Evolutionary conservation across 345 rosid genomes (phyloP), one percentile per base, ranked within the genome.

Genomic region (Corymbia maculata): DNA sequence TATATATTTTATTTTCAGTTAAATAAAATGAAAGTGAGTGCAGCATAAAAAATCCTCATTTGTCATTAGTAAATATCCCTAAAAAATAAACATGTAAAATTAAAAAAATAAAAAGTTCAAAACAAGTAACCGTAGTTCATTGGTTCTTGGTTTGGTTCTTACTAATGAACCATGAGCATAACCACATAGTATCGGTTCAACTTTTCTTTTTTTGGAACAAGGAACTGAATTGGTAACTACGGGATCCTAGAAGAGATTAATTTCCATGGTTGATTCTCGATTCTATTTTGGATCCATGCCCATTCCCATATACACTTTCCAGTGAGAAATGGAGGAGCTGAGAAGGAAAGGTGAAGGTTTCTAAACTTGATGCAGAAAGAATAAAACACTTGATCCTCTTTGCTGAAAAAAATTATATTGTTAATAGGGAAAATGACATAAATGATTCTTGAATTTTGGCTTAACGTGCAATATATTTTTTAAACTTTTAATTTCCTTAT

Each of bases 381-480:
- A n/a, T 64, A 64, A 6, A 59, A 64, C 75, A n/a, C 36, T 64
- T 13, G 75, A 64, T 64, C 36, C 75, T 64, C 32, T 64, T 6
- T n/a, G 36, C 8, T 13, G 32, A 17, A 64, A 64, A 64, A 64
- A n/a, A 2, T 64, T 64, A 61, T 61, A 28, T 28, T 12, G 1
- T 57, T 57, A 57, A 57, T 9, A 57, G 12, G 61, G n/a, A 57
- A 57, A 26, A 28, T 28, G 16, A 64, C 8, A 28, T 6, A 59
- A 59, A 59, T 26, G 68, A 59, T 59, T 59, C 6, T 7, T 16
- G 0, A 64, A 64, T n/a, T 64, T 30, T 64, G 3, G 9, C 19
- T 3, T 64, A n/a, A 64, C 13, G n/a, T 11, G n/a, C 7, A 59
- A 26, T 11, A 11, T 59, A 0, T 0, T 59, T 2, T 5, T 5